phyloP scores from a whole-genome alignment of 495 filamentous ascomycete genomes.

The Talaromyces ruber region DNA sequence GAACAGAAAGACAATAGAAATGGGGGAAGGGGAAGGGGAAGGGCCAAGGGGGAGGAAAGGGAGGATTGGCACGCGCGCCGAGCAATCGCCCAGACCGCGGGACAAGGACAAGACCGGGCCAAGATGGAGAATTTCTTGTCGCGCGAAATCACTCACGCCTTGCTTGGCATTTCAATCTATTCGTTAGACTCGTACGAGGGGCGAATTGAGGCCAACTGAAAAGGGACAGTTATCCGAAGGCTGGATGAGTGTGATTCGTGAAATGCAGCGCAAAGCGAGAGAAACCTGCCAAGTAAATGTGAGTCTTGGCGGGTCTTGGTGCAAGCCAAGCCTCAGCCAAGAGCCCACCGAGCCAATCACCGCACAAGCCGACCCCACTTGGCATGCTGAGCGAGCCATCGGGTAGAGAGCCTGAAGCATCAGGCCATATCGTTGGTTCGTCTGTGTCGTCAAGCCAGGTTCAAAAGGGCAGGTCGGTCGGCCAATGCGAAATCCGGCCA shows the following conservation, averaged over 20 bases:
- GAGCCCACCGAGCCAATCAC: neutral
- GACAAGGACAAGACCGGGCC: slow-evolving; percentile 1
- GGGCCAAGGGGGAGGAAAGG: neutral
- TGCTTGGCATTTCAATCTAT: neutral
- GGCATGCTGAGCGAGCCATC: neutral
- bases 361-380: neutral
- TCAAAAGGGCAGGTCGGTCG: neutral
- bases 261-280: neutral
- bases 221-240: neutral
- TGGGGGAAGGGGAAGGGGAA: slow-evolving; percentile 1
- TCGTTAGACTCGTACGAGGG: neutral
- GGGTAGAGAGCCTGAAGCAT: neutral
- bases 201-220: neutral
- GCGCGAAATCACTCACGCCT: neutral
- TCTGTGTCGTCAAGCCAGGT: neutral
- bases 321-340: slow-evolving; percentile 2
- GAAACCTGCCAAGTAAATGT: neutral
- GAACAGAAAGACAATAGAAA: slow-evolving; percentile 8
- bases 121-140: neutral
- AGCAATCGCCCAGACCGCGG: slow-evolving; percentile 6
- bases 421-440: neutral
- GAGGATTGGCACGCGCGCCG: slow-evolving; percentile 4
- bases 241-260: neutral
- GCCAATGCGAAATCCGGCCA: neutral
- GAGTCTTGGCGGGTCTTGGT: neutral